Evolutionary conservation across 2,329 filamentous ascomycete genomes (phyloP), one percentile per base, ranked within the genome.

Genomic region (Talaromyces marneffei): DNA sequence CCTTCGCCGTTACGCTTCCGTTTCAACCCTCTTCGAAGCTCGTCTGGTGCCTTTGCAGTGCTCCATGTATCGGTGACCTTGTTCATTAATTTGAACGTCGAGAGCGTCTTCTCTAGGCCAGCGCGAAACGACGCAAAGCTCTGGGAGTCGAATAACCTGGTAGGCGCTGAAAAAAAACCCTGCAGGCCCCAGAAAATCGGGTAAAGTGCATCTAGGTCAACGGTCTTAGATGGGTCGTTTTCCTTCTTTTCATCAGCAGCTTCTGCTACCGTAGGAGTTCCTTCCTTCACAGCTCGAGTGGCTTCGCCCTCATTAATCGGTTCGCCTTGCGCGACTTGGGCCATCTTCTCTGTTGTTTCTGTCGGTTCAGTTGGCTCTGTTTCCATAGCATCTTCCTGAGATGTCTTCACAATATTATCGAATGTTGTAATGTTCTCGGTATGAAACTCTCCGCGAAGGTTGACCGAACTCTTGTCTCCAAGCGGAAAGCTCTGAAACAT

Each of bases 401-500:
- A 71, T 14, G 72, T 57, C 66, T 78, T 68, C 1, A 76, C 67
- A 6, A 79, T 76, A 35, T 87, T 82, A 69, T 96, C 91, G 70
- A 87, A 99, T 0, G 85, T 86, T 1, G 95, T 99, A 60, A 92
- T 85, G 79, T 99, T 99, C 70, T 97, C 94, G 27, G 90, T 86
- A 70, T 99, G 94, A 67, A 94, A 99, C 77, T 97, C 93, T 67
- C 94, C 94, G 57, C 94, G 86, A 40, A 97, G 82, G 71, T 99
- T 99, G 55, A 99, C 94, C 0, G 94, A 97, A 73, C 94, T 97
- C 73, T 93, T 94, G 75, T 99, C 95, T 33, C 93, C 93, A 0
- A 99, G 81, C 1, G 94, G 94, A 70, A 99, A 97, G 74, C 92
- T 96, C 74, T 99, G 94, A 75, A 97, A 99, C 72, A 99, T 85